A percentile compares a stretch with the other conserved stretches of the same genome.
Conservation (phyloP, 495 filamentous ascomycete genomes). For the Penicillium salamii region DNA sequence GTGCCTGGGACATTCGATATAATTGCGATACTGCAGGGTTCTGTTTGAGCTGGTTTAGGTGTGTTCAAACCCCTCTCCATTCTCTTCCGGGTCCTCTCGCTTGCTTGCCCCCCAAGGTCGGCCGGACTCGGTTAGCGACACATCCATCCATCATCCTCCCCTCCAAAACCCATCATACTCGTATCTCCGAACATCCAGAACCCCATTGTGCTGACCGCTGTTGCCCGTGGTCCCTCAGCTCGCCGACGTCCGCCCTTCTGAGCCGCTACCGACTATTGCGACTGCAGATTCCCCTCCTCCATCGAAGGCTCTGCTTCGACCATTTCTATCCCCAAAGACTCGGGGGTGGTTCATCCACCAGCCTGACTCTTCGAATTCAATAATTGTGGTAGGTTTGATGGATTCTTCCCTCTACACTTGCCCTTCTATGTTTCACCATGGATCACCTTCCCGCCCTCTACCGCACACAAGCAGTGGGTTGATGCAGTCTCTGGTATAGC, state of each 20-base stretch:
- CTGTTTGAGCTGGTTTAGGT: conserved; percentile 33
- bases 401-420: conserved; percentile 29
- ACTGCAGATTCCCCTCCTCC: conserved; percentile 38
- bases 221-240: conserved; percentile 20
- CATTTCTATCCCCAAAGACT: conserved; percentile 28
- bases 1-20: conserved; percentile 16
- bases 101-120: conserved; percentile 32
- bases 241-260: conserved; percentile 27
- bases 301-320: conserved; percentile 36
- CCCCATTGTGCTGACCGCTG: conserved; percentile 30
- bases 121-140: conserved; percentile 31
- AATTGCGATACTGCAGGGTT: conserved; percentile 31
- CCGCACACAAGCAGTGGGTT: conserved; percentile 39
- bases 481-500: conserved; percentile 40
- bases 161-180: conserved; percentile 16
- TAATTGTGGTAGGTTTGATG: conserved; percentile 46
- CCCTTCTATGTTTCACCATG: conserved; percentile 23
- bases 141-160: conserved; percentile 24
- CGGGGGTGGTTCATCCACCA: conserved; percentile 39
- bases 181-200: conserved; percentile 12
- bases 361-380: conserved; percentile 23
- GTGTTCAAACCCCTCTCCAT: conserved; percentile 37
- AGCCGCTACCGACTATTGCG: conserved; percentile 43
- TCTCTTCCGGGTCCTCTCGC: conserved; percentile 40
- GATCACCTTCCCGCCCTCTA: conserved; percentile 26